Evolutionary conservation across 148 eudicot genomes (phyloP), one percentile per base, ranked within the genome.

Genomic region (Heliamphora exappendiculata): DNA sequence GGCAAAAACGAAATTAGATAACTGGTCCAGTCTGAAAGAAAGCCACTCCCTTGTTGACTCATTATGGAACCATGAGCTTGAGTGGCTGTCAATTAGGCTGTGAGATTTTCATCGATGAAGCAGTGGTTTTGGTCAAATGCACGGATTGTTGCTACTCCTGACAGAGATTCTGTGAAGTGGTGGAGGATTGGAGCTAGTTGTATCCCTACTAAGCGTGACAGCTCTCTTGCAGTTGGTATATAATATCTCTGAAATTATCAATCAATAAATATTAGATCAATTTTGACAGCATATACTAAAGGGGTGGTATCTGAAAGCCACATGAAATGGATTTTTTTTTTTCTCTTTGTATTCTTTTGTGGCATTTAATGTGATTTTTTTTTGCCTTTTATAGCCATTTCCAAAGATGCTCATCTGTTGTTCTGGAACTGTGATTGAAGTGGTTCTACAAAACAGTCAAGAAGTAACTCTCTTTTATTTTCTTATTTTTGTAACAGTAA

Each of bases 111-210:
- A 34, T 78, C 72, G 53, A 37, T 75, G 73, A 89, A 89, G 79
- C 88, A 81, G 2, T 67, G 45, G 65, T 87, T 85, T 51, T 86
- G 93, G 59, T 84, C 85, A 47, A 87, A 89, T 57, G 90, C 84
- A 76, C 93, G 81, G 19, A 89, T 89, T 11, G 87, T 85, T 22
- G 86, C 80, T 26, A 84, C 84, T 57, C 93, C 93, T 0, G 93
- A 81, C 42, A 89, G 78, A 14, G 93, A 87, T 85, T 87, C 93
- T 3, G 90, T 81, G 76, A 85, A 87, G 78, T 85, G 86, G 39
- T 89, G 90, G 78, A 89, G 81, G 1, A 89, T 81, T 16, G 93
- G 93, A 70, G 89, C 93, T 84, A 86, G 79, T 60, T 84, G 83
- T 60, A 87, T 81, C 67, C 90, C 93, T 62, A 69, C 70, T 59